Evolutionary conservation across 192 early-diverging fungal genomes (phyloP), one percentile per base, ranked within the genome.

Genomic region (Backusella psychrophila): DNA sequence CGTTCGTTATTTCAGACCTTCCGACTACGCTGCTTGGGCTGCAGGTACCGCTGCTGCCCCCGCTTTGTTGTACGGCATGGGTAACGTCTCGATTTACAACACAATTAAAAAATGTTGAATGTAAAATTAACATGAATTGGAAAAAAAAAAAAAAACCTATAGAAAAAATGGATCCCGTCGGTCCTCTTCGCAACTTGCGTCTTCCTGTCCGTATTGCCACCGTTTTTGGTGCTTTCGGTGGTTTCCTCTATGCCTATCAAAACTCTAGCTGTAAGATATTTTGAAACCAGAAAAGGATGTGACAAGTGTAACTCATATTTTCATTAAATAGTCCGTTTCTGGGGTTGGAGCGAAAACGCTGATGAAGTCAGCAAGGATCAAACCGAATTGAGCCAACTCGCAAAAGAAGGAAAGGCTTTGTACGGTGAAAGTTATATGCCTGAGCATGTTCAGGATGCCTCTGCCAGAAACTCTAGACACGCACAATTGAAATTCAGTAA

Each of bases 261-360:
- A 81, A 86, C 36, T 88, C 86, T 34, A 90, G 91, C 75, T 85
- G 92, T 95, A 92, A 79, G 92, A 88, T 11, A 17, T 42, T 42
- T 1, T 38, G 15, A 23, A 66, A n/a, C 70, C 42, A 31, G 17
- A 19, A 71, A 44, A 75, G 35, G 6, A 9, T 73, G n/a, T 6
- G 23, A 49, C 38, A 41, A 49, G 3, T 63, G 52, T 74, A 35
- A 14, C 12, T 14, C 21, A 56, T 34, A 19, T 42, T 68, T 70
- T 53, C 41, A 65, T 11, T 70, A 59, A 68, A 41, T 79, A 94
- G 92, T 92, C 53, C 90, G 97, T 78, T 99, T 99, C 88, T 96
- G 92, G 92, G 97, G 97, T 35, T 92, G 92, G 86, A 83, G 81
- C 29, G 97, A 99, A 83, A 99, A 99, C 83, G 83, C 82, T 49